Conservation (phyloP, 78 protist genomes). For the Monocercomonoides exilis region DNA sequence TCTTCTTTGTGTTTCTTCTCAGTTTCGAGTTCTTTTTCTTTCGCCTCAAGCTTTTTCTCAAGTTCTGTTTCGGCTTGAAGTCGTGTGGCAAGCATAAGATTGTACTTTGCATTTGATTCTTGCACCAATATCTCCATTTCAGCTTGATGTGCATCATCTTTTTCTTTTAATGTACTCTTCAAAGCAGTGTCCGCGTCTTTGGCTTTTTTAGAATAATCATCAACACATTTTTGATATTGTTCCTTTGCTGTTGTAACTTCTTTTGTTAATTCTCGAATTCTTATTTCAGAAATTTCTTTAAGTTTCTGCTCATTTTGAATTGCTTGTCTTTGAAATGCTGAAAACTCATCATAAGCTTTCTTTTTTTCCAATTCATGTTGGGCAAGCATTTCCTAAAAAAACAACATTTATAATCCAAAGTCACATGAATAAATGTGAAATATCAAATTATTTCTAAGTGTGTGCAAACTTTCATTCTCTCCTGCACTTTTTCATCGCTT, state of each 20-base stretch:
- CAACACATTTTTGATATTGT: neutral
- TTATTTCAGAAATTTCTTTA: neutral
- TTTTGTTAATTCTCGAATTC: neutral
- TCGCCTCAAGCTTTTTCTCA: neutral
- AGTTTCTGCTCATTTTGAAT: neutral
- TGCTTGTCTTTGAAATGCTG: neutral
- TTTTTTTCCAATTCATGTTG: constrained; percentile 26
- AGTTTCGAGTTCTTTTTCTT: neutral
- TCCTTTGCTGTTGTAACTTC: neutral
- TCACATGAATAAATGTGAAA: neutral
- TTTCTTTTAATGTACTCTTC: neutral
- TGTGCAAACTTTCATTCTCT: constrained; percentile 1
- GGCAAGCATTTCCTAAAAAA: neutral
- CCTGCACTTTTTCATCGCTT: neutral
- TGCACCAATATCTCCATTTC: constrained; percentile 1
- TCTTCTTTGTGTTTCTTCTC: too few relatives aligned
- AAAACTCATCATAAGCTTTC: neutral
- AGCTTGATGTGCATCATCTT: neutral
- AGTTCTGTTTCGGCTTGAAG: neutral
- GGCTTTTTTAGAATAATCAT: neutral
- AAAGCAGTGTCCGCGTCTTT: neutral
- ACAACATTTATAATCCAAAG: neutral
- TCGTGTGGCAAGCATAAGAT: constrained; percentile 9
- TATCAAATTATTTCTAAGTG: neutral
- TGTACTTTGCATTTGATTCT: constrained; percentile 12